Conservation (phyloP, 1,139 yeast species). For the Diutina siamensis region DNA sequence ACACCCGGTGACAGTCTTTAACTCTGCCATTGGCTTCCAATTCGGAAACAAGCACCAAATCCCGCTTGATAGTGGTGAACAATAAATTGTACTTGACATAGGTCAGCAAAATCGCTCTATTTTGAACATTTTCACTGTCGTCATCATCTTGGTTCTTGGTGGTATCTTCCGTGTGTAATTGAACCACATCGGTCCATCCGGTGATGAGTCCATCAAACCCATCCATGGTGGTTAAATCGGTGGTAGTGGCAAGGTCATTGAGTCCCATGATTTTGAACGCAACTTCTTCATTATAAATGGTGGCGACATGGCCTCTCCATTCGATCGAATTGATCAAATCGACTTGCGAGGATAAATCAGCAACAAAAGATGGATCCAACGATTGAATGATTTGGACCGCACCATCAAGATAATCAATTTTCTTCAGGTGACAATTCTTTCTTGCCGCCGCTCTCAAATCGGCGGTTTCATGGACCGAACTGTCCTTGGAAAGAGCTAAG, state of each 20-base stretch:
- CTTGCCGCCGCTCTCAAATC: constrained; percentile 40
- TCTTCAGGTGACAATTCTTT: constrained; percentile 24
- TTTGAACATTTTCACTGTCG: constrained; percentile 47
- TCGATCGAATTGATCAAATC: constrained; percentile 27
- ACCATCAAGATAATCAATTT: constrained; percentile 23
- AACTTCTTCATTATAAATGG: constrained; percentile 58
- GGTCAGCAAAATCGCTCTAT: constrained; percentile 64
- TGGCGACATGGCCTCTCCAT: constrained; percentile 74
- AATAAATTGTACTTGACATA: constrained; percentile 61
- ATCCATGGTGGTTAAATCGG: constrained; percentile 13
- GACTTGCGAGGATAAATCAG: constrained; percentile 16
- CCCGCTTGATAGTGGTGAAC: constrained; percentile 63
- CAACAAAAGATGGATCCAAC: constrained; percentile 31
- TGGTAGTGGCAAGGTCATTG: constrained; percentile 16
- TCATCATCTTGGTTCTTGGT: constrained; percentile 29
- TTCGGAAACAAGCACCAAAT: constrained; percentile 19
- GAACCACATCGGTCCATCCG: constrained; percentile 29
- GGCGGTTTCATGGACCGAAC: constrained; percentile 13
- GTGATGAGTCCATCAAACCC: constrained; percentile 2
- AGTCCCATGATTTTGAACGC: constrained; percentile 44
- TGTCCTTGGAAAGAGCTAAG: constrained; percentile 39
- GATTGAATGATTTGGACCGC: constrained; percentile 27
- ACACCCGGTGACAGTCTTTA: constrained; percentile 39
- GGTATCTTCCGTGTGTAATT: constrained; percentile 15
- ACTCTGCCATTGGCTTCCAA: constrained; percentile 15